Percentiles rank a stretch among this genome's conserved stretches.
These are phyloP conservation scores for Plasmopara muralis DNA, from an alignment of 352 stramenopile species.

Conservation along the genomic window DNA sequence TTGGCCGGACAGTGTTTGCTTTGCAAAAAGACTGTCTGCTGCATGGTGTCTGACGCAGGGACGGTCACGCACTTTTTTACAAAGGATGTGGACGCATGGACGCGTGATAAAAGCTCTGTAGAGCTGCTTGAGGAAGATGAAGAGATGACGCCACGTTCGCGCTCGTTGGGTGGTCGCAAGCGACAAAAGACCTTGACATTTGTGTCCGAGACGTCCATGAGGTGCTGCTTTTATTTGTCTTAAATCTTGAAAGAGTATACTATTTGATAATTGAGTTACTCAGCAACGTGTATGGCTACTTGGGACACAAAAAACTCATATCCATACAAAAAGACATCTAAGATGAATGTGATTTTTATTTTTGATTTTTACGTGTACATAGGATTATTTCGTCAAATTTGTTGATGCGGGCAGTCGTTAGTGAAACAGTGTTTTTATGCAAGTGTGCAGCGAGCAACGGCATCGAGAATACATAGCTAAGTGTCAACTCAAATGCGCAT, in stretches of 20 bases:
- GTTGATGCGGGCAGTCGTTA: too few species aligned
- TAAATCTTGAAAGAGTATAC: constrained; percentile 2
- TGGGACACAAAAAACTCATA: too few species aligned
- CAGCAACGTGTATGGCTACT: neutral
- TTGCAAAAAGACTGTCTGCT: constrained; percentile 58
- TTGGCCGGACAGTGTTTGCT: constrained; percentile 40
- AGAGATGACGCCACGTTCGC: constrained; percentile 37
- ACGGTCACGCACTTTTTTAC: constrained; percentile 66
- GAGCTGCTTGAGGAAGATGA: constrained; percentile 7
- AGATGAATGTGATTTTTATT: too few species aligned
- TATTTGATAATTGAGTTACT: constrained; percentile 4
- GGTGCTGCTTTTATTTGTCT: constrained; percentile 6
- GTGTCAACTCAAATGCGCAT: too few species aligned
- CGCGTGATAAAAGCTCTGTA: constrained; percentile 16
- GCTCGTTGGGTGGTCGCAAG: constrained; percentile 75
- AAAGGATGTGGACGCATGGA: constrained; percentile 12
- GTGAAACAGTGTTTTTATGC: too few species aligned
- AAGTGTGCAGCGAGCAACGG: too few species aligned
- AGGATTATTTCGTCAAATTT: too few species aligned
- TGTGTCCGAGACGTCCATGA: constrained; percentile 26
- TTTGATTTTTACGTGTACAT: too few species aligned
- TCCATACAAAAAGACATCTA: too few species aligned
- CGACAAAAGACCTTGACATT: constrained; percentile 87
- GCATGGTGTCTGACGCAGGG: constrained; percentile 28
- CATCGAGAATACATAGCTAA: too few species aligned